Percentiles rank a stretch among this genome's conserved stretches.
phyloP scores from a whole-genome alignment of 2,329 filamentous ascomycete species.

The Emydomyces testavorans region DNA sequence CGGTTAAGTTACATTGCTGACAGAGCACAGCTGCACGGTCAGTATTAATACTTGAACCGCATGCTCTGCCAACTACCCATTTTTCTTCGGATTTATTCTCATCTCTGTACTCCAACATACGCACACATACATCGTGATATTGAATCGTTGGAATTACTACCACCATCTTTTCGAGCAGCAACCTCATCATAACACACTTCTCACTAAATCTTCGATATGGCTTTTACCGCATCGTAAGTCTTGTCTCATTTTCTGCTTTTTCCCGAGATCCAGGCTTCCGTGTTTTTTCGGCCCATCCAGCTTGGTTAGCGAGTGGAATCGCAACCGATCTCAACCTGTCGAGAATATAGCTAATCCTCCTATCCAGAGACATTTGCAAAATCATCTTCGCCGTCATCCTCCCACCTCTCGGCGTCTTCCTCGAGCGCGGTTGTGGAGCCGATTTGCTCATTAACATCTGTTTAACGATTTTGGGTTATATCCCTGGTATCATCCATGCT shows the following conservation, averaged over 20 bases:
- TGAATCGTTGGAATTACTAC: background rate
- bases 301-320: background rate
- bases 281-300: background rate
- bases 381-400: conserved; percentile 82
- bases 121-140: background rate
- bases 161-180: background rate
- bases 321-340: background rate
- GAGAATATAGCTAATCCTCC: background rate
- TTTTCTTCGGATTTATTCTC: background rate
- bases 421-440: conserved; percentile 78
- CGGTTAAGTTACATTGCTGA: background rate
- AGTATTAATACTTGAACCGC: conserved; percentile 10
- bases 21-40: background rate
- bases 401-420: conserved; percentile 83
- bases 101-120: background rate
- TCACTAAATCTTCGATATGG: conserved; percentile 42
- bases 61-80: background rate
- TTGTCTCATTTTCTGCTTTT: conserved; percentile 7
- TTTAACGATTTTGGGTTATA: conserved; percentile 64
- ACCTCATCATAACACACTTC: too few species aligned
- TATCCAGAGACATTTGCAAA: conserved; percentile 59
- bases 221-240: conserved; percentile 42
- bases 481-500: conserved; percentile 83
- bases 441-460: conserved; percentile 89
- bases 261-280: conserved; percentile 6